Conservation (phyloP, 2,329 filamentous ascomycete genomes). For the Alternaria tenuissima region DNA sequence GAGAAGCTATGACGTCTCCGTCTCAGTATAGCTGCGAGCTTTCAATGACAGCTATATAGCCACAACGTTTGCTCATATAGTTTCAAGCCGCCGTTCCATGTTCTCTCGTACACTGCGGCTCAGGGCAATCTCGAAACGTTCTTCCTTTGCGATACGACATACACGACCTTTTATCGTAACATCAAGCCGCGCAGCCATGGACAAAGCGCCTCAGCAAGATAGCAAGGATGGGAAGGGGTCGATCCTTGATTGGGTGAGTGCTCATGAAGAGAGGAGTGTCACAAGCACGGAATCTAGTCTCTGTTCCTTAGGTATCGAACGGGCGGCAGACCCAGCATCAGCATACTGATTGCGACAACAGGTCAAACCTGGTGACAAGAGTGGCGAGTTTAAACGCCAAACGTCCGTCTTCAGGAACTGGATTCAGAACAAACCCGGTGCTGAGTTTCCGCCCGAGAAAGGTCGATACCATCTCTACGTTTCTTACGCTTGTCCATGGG, state of each 20-base stretch:
- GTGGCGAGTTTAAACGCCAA: conserved; percentile 93
- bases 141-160: conserved; percentile 15
- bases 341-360: not conserved
- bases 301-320: not conserved
- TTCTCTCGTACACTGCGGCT: conserved; percentile 26
- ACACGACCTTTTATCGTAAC: conserved; percentile 23
- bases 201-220: conserved; percentile 17
- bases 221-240: conserved; percentile 7
- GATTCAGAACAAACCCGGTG: conserved; percentile 75
- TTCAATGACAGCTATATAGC: conserved; percentile 37
- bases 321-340: not conserved
- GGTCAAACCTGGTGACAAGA: conserved; percentile 67
- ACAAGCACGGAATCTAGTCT: not conserved
- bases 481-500: conserved; percentile 95
- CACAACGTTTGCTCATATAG: not conserved
- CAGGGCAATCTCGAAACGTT: conserved; percentile 20
- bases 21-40: conserved; percentile 18
- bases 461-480: conserved; percentile 94
- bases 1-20: conserved; percentile 30
- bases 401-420: conserved; percentile 81
- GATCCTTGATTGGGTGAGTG: conserved; percentile 13
- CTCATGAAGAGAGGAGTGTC: no score
- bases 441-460: conserved; percentile 84
- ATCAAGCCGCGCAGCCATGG: conserved; percentile 21
- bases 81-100: conserved; percentile 20